Evolutionary conservation across 192 early-diverging fungal species (phyloP).

Genomic region (Gaertneriomyces semiglobifer): DNA sequence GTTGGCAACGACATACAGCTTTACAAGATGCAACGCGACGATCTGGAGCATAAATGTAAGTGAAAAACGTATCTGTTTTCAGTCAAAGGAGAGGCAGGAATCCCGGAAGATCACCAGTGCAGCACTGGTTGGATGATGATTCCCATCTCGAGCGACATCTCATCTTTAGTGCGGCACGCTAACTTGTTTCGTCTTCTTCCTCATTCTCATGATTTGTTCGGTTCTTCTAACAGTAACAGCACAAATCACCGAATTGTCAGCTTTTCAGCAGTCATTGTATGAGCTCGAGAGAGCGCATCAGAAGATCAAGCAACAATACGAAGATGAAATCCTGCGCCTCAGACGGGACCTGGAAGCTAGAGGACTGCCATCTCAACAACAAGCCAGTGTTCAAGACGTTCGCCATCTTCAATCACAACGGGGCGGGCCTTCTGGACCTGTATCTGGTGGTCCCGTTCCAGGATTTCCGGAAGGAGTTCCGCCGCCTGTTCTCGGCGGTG

Average conservation of each 20-base stretch:
- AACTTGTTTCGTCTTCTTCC: not conserved
- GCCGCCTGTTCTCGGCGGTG: constrained; percentile 63
- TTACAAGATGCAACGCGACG: constrained; percentile 76
- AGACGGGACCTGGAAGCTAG: constrained; percentile 74
- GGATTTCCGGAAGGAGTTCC: constrained; percentile 53
- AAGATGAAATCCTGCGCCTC: constrained; percentile 80
- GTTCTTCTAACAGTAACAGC: constrained; percentile 51
- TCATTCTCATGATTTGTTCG: not conserved
- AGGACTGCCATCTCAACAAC: constrained; percentile 20
- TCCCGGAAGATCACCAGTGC: not conserved
- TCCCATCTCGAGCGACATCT: not conserved
- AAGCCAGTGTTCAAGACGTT: constrained; percentile 49
- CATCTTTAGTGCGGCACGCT: not conserved
- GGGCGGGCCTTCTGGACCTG: constrained; percentile 7
- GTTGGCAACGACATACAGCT: constrained; percentile 69
- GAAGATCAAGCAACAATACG: constrained; percentile 77
- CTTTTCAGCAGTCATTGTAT: constrained; percentile 69
- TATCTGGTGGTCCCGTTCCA: constrained; percentile 41
- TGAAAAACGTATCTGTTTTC: constrained; percentile 2
- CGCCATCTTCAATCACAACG: constrained; percentile 36
- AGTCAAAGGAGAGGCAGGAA: not conserved
- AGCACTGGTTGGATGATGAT: not conserved
- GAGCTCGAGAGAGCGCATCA: constrained; percentile 82
- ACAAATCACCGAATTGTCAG: constrained; percentile 78
- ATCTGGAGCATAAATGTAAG: constrained; percentile 84